Base-by-base conservation (phyloP, 352 stramenopile genomes). In the Phytophthora sp. region DNA sequence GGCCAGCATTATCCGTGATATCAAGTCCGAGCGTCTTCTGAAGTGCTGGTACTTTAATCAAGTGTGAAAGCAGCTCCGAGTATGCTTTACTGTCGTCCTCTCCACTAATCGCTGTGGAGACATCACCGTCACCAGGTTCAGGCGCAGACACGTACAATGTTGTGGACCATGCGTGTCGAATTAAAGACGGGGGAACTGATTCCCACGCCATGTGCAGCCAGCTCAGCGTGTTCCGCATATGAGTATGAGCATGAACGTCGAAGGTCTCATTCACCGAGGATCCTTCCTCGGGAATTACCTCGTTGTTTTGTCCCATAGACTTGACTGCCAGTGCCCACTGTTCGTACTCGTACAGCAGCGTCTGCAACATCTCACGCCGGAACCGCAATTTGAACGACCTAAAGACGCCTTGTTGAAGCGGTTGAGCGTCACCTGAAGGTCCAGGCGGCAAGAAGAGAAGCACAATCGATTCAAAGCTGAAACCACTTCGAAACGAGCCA, bases 381-480 rank as follows among this genome's bases (percentile, higher is more conserved):
- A 84, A 93, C 0, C 73, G 71, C 26, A 82, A 60, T 66, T 91
- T 91, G 57, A 91, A 88, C 6, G 73, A 77, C 2, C 72, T 62
- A 18, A 85, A 53, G 13, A 91, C 65, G 8, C 80, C 82, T 27
- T 91, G 80, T 27, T 84, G 74, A n/a, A 93, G 57, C 0, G 84
- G 82, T n/a, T 93, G 80, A 3, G 57, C 54, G 16, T 80, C 72
- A 1, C 35, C 52, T 3, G 63, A 67, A 4, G 79, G 62, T 8
- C 76, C 75, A 15, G 82, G 77, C 27, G 84, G 82, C 23, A 90
- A 59, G 39, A 93, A 80, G 4, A 91, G 60, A 9, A 93, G 71
- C 16, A 93, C 78, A 16, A 90, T 71, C 5, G 73, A 78, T 33
- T 93, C 81, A 33, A 90, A 88, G 16, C 63, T 81, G 55, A 87